Conservation (phyloP, 2,329 filamentous ascomycete species). For the Dendrostoma leiphaemia region DNA sequence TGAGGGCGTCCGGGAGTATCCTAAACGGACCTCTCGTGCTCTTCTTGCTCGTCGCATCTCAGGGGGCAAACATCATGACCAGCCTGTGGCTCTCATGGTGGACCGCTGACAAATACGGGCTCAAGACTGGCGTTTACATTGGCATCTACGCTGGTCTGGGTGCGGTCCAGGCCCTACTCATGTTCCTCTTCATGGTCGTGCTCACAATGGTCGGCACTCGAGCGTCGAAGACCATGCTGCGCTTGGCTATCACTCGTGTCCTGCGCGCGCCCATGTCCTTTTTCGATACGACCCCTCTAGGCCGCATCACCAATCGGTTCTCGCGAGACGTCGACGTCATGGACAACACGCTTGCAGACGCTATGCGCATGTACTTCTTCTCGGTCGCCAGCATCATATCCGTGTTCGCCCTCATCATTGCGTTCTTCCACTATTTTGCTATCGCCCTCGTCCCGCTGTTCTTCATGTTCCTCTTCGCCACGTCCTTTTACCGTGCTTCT, state of each 20-base stretch:
- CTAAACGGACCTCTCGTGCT: constrained; percentile 51
- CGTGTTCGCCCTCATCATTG: constrained; percentile 63
- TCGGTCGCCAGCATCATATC: constrained; percentile 61
- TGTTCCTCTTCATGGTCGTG: constrained; percentile 62
- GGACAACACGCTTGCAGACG: constrained; percentile 65
- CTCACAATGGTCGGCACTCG: constrained; percentile 64
- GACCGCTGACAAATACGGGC: constrained; percentile 62
- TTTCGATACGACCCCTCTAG: constrained; percentile 69
- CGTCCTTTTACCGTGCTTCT: constrained; percentile 64
- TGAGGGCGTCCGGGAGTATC: constrained; percentile 55
- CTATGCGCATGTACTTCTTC: constrained; percentile 64
- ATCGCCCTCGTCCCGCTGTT: constrained; percentile 62
- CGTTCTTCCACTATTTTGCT: constrained; percentile 67
- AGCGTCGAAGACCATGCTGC: constrained; percentile 62
- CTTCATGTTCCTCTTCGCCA: constrained; percentile 58
- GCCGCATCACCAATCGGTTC: constrained; percentile 68
- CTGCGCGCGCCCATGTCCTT: constrained; percentile 29
- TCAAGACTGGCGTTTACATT: constrained; percentile 55
- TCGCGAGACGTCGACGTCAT: constrained; percentile 70
- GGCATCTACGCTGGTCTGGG: constrained; percentile 52
- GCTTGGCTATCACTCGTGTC: constrained; percentile 2
- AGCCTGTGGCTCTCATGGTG: constrained; percentile 72
- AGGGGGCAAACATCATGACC: constrained; percentile 65
- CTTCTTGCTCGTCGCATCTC: constrained; percentile 52
- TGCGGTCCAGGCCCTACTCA: constrained; percentile 51